Evolutionary conservation across 1,284 basidiomycete genomes (phyloP).

Genomic region (Cutaneotrichosporon sp.): DNA sequence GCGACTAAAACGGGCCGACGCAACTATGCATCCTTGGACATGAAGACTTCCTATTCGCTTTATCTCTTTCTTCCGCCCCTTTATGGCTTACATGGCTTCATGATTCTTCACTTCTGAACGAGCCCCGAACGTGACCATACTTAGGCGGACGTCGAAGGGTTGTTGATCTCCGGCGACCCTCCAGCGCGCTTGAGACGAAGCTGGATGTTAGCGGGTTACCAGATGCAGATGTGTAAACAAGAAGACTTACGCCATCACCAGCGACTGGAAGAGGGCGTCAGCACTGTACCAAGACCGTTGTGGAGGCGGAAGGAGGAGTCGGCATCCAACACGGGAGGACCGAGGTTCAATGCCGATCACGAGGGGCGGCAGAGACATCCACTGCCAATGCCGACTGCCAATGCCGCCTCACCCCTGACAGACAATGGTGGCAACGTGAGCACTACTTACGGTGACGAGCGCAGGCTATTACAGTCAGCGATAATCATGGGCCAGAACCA

Average conservation of each 20-base stretch:
- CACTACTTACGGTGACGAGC: conserved; percentile 18
- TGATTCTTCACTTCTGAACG: conserved; percentile 3
- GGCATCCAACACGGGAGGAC: neutral
- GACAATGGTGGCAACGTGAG: too few species aligned
- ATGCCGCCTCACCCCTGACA: too few species aligned
- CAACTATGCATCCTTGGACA: neutral
- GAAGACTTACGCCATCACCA: conserved; percentile 1
- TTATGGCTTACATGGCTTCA: too few species aligned
- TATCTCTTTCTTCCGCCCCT: neutral
- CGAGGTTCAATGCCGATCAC: too few species aligned
- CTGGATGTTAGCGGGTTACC: neutral
- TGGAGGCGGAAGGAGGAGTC: neutral
- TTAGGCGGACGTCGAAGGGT: too few species aligned
- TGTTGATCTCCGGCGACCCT: neutral
- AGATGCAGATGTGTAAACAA: neutral
- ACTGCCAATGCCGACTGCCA: too few species aligned
- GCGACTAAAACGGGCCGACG: neutral
- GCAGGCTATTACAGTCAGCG: conserved; percentile 8
- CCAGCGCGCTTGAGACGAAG: conserved; percentile 16
- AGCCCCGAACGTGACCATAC: too few species aligned
- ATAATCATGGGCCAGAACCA: too few species aligned
- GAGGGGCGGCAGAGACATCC: too few species aligned
- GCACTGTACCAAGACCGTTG: too few species aligned
- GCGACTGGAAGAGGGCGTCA: neutral
- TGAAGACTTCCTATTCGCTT: neutral